phyloP scores from a whole-genome alignment of 345 rosid species.

The Clarkia xantiana region DNA sequence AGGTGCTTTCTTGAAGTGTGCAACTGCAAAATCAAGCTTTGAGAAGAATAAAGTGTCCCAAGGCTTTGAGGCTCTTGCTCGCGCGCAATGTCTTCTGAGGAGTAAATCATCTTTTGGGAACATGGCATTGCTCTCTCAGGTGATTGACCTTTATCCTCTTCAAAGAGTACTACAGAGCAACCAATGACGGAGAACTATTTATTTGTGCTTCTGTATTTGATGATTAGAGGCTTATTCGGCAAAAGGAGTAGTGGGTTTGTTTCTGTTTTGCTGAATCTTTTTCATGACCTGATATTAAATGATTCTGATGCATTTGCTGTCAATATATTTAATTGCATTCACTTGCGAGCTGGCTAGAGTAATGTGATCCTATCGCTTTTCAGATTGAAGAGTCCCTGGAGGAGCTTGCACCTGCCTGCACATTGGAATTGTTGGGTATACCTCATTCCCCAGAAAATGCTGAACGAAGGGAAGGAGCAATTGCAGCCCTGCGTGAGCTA shows the following conservation, averaged over 20 bases:
- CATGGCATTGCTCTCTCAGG: slow-evolving; percentile 70
- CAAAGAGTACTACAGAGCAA: too few relatives aligned
- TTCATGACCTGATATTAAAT: too few relatives aligned
- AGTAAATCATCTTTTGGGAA: slow-evolving; percentile 69
- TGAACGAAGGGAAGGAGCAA: slow-evolving; percentile 76
- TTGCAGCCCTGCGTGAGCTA: slow-evolving; percentile 78
- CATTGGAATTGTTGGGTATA: slow-evolving; percentile 80
- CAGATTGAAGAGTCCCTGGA: slow-evolving; percentile 94
- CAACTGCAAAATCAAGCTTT: slow-evolving; percentile 68
- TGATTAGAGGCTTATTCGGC: too few relatives aligned
- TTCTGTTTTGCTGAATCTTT: too few relatives aligned
- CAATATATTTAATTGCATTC: not conserved
- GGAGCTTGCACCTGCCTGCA: slow-evolving; percentile 98
- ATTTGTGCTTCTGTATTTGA: too few relatives aligned
- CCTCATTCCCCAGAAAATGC: slow-evolving; percentile 70
- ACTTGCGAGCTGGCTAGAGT: not conserved
- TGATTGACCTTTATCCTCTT: slow-evolving; percentile 5
- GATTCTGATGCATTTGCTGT: too few relatives aligned
- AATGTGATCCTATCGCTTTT: slow-evolving; percentile 6
- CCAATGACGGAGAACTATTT: too few relatives aligned
- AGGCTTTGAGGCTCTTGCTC: slow-evolving; percentile 98
- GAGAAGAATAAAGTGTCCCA: slow-evolving; percentile 74
- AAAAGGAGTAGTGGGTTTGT: too few relatives aligned
- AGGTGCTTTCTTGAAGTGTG: slow-evolving; percentile 84
- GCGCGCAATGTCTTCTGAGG: slow-evolving; percentile 75